Evolutionary conservation across 2,329 filamentous ascomycete species (phyloP), one percentile per base, ranked within the genome.

Genomic region (Coniochaeta sp.): DNA sequence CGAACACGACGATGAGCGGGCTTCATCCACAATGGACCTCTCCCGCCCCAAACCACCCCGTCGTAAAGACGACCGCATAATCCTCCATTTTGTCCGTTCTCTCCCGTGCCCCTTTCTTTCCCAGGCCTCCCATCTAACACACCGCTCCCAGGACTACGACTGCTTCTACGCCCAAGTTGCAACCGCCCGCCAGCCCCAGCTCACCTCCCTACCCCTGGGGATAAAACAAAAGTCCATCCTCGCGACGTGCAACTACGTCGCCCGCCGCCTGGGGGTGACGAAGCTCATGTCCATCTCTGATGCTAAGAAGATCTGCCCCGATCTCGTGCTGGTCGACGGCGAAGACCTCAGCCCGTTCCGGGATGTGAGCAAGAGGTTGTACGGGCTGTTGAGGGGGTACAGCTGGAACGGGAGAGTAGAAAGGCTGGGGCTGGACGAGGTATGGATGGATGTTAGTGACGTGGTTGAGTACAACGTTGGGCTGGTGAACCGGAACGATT

Each of bases 121-220:
- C 6, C 27, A 38, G 13, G 5, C 24, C 14, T 14, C 9, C 3
- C 27, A 8, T 26, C 10, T 26, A 22, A n/a, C 27, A 3, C 20
- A 20, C 10, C 22, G 6, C 26, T 14, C 12, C 10, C 52, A 86
- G 83, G 83, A 89, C 67, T 89, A 91, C 66, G 89, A 92, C 72
- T 95, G 89, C 73, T 97, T 97, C 74, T 97, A 97, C 67, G 91
- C 91, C 20, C 89, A 90, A 48, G 91, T 94, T 8, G 86, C 94
- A 87, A 64, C 83, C 87, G 57, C 38, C 45, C 7, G 28, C 26
- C 2, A n/a, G n/a, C n/a, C n/a, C n/a, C n/a, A n/a, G n/a, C 74
- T 96, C 52, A 89, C 83, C 63, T 75, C 78, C 1, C 71, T 87
- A 16, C 89, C 91, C 6, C 73, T 97, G 30, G 91, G 90, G 31